phyloP scores from a whole-genome alignment of 2,329 filamentous ascomycete species.

The Aspergillus sp. region DNA sequence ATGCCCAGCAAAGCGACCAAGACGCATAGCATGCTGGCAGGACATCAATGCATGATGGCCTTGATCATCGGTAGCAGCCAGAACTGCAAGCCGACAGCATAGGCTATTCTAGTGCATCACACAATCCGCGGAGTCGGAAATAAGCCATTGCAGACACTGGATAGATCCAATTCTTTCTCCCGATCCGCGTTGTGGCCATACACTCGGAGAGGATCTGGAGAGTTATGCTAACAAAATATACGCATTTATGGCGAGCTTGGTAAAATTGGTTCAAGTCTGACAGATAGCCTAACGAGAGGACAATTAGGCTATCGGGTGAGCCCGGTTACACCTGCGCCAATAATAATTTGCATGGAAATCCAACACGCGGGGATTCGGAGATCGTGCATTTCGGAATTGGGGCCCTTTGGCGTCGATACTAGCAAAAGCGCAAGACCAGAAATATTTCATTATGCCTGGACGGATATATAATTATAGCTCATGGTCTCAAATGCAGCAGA shows the following conservation, averaged over 20 bases:
- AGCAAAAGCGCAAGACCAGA: not conserved
- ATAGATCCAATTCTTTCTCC: not conserved
- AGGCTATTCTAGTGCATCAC: not conserved
- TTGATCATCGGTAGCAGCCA: constrained; percentile 11
- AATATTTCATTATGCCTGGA: not conserved
- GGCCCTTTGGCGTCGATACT: not conserved
- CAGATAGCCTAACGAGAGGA: not conserved
- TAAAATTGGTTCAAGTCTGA: not conserved
- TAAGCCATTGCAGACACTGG: not conserved
- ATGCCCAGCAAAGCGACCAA: constrained; percentile 30
- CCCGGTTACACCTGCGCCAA: too few relatives aligned
- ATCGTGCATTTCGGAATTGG: not conserved
- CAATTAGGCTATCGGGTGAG: not conserved
- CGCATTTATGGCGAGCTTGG: not conserved
- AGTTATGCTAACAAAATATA: not conserved
- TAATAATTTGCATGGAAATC: too few relatives aligned
- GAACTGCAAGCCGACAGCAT: constrained; percentile 13
- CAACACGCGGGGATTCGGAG: not conserved
- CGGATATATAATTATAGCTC: not conserved
- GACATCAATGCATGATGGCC: constrained; percentile 31
- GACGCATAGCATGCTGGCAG: constrained; percentile 33
- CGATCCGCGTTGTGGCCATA: not conserved
- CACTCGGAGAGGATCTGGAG: not conserved
- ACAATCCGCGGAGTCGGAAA: not conserved
- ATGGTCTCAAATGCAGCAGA: not conserved